Base-by-base conservation (phyloP, 495 filamentous ascomycete species). In the Poronia punctata region DNA sequence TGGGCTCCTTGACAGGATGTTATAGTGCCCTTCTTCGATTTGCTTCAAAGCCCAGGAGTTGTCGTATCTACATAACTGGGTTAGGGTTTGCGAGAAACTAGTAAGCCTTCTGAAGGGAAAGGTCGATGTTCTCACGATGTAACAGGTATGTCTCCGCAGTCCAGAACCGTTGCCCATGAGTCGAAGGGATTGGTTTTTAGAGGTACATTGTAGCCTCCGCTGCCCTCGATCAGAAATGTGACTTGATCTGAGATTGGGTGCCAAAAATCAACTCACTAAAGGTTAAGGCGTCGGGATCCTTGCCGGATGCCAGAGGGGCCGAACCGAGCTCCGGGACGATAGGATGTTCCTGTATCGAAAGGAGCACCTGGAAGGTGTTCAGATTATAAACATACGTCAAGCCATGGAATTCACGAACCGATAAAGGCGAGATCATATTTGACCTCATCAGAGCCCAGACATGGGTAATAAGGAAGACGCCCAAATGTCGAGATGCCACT, bases 401-500 rank as follows among this genome's bases (percentile, higher is more conserved):
- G 76, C 8, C 83, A 75, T 22, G 74, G 75, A 5, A 73, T 81
- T 51, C 78, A 82, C 62, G 78, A 81, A 36, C 87, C 87, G 34
- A 94, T 79, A 40, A 94, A 77, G 16, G 76, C 87, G 43, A 94
- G 86, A 53, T 94, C 87, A 49, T 84, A 92, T 31, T 63, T 57
- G 34, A 73, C 72, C 22, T 81, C 68, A 3, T 78, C 78, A 42
- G 78, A 70, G 36, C 74, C 72, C 1, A 94, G 73, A 50, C 87
- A 92, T 29, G 82, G 82, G 19, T 75, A 69, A 47, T 88, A 80
- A 29, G 79, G 80, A 23, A 89, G 68, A 55, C 89, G 87, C 19
- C 83, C 87, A 64, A 90, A 94, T 37, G 82, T 89, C 29, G 82
- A 79, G 36, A 90, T 83, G 32, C 87, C 87, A n/a, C 83, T 80